A percentile compares a stretch with the other conserved stretches of the same genome.
Evolutionary conservation across 208 protist species (phyloP).

Genomic region (Crithidia sp.): DNA sequence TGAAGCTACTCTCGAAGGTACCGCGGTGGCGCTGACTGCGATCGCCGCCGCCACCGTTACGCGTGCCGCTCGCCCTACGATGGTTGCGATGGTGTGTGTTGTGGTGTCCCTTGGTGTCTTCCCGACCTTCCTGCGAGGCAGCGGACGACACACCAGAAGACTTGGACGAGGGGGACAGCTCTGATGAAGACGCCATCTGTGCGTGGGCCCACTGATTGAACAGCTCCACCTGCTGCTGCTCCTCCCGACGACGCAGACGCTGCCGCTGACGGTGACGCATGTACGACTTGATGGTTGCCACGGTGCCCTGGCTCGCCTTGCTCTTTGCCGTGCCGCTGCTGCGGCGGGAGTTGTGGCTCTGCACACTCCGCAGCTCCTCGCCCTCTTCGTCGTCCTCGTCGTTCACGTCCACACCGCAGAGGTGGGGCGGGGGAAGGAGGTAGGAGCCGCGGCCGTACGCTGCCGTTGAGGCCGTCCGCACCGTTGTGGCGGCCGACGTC

Average conservation of each 20-base stretch:
- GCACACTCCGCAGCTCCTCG: neutral
- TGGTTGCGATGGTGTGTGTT: neutral
- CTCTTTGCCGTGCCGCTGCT: constrained; percentile 17
- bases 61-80: neutral
- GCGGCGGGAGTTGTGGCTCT: constrained; percentile 15
- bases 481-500: constrained; percentile 16
- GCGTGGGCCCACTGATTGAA: constrained; percentile 36
- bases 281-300: constrained; percentile 26
- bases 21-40: neutral
- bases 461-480: constrained; percentile 25
- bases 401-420: constrained; percentile 5
- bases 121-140: neutral
- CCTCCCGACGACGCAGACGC: constrained; percentile 28
- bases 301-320: constrained; percentile 11
- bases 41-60: neutral
- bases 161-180: constrained; percentile 28
- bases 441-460: constrained; percentile 49
- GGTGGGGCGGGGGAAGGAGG: constrained; percentile 11
- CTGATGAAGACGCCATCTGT: constrained; percentile 29
- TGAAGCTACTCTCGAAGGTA: constrained; percentile 3
- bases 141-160: constrained; percentile 6
- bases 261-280: constrained; percentile 36
- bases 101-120: neutral
- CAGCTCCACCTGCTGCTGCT: constrained; percentile 29
- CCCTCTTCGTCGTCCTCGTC: constrained; percentile 17